phyloP scores from a whole-genome alignment of 768 basidiomycete genomes.

The Tricholomella constricta region DNA sequence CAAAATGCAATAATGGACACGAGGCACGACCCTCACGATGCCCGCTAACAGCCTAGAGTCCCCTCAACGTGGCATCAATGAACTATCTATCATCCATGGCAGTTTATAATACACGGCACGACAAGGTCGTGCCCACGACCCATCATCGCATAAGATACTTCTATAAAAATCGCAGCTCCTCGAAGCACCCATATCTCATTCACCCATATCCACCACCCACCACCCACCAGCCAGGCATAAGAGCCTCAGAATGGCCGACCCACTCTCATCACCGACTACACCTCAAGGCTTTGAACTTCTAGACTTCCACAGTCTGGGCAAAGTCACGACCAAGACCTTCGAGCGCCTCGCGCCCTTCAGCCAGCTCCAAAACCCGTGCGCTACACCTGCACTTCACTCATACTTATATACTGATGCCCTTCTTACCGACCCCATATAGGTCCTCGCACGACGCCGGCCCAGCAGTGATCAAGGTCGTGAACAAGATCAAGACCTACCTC shows the following conservation, averaged over 20 bases:
- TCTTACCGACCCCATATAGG: conserved; percentile 5
- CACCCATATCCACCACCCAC: not conserved
- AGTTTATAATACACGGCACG: not conserved
- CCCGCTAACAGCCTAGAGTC: not conserved
- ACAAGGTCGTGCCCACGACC: not conserved
- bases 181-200: not conserved
- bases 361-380: conserved; percentile 30
- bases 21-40: not conserved
- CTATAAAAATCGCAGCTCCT: not conserved
- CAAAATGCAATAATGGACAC: too few species aligned
- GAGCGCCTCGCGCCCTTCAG: conserved; percentile 40
- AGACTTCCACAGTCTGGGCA: conserved; percentile 29
- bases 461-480: conserved; percentile 11
- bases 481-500: conserved; percentile 18
- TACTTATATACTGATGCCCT: not conserved
- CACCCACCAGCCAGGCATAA: not conserved
- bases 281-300: conserved; percentile 16
- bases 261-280: not conserved
- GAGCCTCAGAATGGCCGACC: conserved; percentile 3
- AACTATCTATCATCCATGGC: not conserved
- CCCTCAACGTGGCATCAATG: not conserved
- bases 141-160: too few species aligned
- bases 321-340: conserved; percentile 36
- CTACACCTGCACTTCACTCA: not conserved
- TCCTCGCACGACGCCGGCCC: conserved; percentile 21